Evolutionary conservation across 495 filamentous ascomycete species (phyloP), one percentile per base, ranked within the genome.

Genomic region (Xylaria palmicola): DNA sequence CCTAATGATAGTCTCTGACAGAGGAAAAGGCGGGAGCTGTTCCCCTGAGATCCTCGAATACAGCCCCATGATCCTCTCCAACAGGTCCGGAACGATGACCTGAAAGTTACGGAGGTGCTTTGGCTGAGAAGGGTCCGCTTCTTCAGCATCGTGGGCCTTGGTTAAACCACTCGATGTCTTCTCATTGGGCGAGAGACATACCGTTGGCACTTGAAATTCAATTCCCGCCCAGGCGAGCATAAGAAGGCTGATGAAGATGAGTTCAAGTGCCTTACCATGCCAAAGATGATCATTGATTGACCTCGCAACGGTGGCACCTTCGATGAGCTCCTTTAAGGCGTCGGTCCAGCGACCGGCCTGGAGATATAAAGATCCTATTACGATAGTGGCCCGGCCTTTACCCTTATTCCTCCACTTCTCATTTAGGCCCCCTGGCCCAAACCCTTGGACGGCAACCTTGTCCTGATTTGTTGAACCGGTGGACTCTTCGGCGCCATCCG

Each of bases 191-290:
- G 77, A 73, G 19, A 81, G 73, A 57, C 82, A 75, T 27, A 83
- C 66, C 59, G 75, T 75, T 6, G 83, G 83, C 10, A 97, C 88
- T 73, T 90, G 86, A 73, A 97, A 98, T 71, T 96, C 90, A 69
- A 92, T 80, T 13, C 88, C 89, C 47, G 87, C 82, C 89, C 92
- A 95, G 53, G 87, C 89, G 49, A 95, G 84, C 76, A 98, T 85
- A 29, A 98, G 65, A 60, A 97, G 81, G 69, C 86, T 88, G 47
- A 96, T 83, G 13, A 92, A 75, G 63, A 94, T 89, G 9, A 90
- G 87, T 68, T 98, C 94, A 30, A 98, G 81, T 3, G 90, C 92
- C 75, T 98, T 99, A 12, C 89, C 94, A 79, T 98, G 91, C 94
- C 94, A 99, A 7, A 97, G 71, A 77, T 96, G 90, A 73, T 98